Evolutionary conservation across 371 early-diverging fungal species (phyloP), one percentile per base, ranked within the genome.

Genomic region (Lichtheimia corymbifera): DNA sequence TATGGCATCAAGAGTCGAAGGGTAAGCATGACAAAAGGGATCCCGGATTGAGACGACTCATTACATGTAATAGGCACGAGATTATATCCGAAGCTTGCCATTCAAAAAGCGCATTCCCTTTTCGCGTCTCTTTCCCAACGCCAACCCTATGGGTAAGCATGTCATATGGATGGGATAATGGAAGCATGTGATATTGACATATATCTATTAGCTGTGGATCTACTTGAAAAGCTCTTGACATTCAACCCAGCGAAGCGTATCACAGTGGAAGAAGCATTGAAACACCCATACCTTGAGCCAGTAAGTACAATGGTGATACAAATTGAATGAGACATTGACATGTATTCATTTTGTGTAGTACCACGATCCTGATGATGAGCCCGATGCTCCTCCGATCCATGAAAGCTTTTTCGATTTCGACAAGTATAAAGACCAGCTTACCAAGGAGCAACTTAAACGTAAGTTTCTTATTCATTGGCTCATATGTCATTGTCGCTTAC

Each of bases 161-260:
- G 20, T 18, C 25, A 56, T 41, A 13, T 18, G 22, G 22, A 47
- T 47, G n/a, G 15, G 11, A 15, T 54, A 20, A 20, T 25, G 0
- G 9, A 13, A n/a, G n/a, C n/a, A n/a, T n/a, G n/a, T n/a, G n/a
- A 47, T 18, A 17, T 17, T 18, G 55, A 28, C 9, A 52, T 54
- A 5, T 30, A 18, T 18, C 35, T 30, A 63, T 22, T 87, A 73
- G 96, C 96, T 11, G 79, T 92, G 27, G 93, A 95, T 72, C 70
- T 99, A 55, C 82, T 99, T 55, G 92, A 94, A 68, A 89, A 91
- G 63, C 82, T 99, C 61, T 88, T 99, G 44, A 87, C 91, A 5
- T 99, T 98, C 61, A 93, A 95, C 72, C 99, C 99, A 15, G 76
- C 78, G 55, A 88, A 91, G 59, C 88, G 99, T 42, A 93, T 96